Percentiles rank a stretch among this genome's conserved stretches.
Evolutionary conservation across 208 protist genomes (phyloP).

Genomic region (Crithidia mellificae): DNA sequence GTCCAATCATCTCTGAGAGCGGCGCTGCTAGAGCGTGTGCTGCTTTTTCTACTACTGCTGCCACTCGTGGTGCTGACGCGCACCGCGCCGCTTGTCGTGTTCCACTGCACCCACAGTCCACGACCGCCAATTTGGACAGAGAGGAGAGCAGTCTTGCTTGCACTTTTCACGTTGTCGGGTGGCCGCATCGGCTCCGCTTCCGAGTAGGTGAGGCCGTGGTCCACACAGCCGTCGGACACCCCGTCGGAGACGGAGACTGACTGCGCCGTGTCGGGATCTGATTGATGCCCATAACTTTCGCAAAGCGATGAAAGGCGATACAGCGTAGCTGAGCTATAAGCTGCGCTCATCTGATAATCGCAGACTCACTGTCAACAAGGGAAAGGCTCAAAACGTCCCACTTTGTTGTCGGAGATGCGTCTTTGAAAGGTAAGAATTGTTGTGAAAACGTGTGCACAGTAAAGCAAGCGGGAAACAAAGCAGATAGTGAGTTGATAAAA

Average conservation of each 20-base stretch:
- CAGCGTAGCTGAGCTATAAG: too few species aligned
- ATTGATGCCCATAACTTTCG: neutral
- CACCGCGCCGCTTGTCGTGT: neutral
- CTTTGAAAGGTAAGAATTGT: too few species aligned
- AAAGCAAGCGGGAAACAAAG: too few species aligned
- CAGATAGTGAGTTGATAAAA: too few species aligned
- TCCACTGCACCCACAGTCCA: conserved; percentile 14
- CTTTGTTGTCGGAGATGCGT: too few species aligned
- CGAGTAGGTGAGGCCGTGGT: conserved; percentile 4
- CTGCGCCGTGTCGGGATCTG: neutral
- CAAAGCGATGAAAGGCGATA: neutral
- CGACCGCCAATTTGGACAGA: neutral
- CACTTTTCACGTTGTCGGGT: neutral
- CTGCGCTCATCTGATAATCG: too few species aligned
- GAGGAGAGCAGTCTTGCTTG: too few species aligned
- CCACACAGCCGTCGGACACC: neutral
- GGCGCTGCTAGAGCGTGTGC: neutral
- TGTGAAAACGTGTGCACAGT: too few species aligned
- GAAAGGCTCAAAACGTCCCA: too few species aligned
- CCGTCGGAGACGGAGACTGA: neutral
- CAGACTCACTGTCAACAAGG: too few species aligned
- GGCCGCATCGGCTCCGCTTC: neutral
- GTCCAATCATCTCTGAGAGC: conserved; percentile 2
- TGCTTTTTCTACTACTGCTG: too few species aligned
- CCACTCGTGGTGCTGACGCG: too few species aligned